Base-by-base conservation (phyloP, 2,329 filamentous ascomycete species). In the Colletotrichum noveboracense region DNA sequence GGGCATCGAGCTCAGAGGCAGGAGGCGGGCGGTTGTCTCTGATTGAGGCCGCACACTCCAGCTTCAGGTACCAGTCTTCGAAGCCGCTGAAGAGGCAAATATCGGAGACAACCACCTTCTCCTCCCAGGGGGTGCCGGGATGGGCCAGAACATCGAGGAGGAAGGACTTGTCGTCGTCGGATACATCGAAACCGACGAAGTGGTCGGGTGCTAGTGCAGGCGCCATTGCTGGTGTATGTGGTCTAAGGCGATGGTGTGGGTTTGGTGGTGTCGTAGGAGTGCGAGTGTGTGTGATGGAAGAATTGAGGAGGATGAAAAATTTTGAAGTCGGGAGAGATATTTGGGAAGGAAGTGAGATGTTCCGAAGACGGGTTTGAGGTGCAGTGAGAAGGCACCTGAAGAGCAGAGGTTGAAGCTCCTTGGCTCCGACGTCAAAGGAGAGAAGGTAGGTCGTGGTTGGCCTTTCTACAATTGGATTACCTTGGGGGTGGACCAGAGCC, bases 41-140 rank as follows among this genome's bases (percentile, higher is more conserved):
- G n/a, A 83, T 79, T 9, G 81, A 82, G 66, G 64, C 78, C 12
- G 84, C 84, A 72, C 83, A 83, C 21, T 84, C 77, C n/a, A 86
- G 78, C 75, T 83, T 70, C 68, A 79, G 78, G 21, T 83, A 69
- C 81, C 83, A 86, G 64, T 84, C 80, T 61, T 86, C 79, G 24
- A 81, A 80, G 14, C 81, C 80, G 48, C 82, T 83, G 6, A 81
- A 70, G 26, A 86, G 77, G 69, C 83, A 85, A 56, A 80, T 71
- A 56, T 81, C 73, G 30, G 83, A 76, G 36, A 86, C 78, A 43
- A 70, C 28, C 69, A 80, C 71, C n/a, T 75, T 74, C 66, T 86
- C 82, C 18, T 77, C 67, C 7, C 32, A 58, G n/a, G 83, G 76
- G n/a, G 79, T 78, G 24, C 68, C 70, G 18, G 77, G 48, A 7